Base-by-base conservation (phyloP, 345 rosid genomes). In the Geranium rotundifolium region DNA sequence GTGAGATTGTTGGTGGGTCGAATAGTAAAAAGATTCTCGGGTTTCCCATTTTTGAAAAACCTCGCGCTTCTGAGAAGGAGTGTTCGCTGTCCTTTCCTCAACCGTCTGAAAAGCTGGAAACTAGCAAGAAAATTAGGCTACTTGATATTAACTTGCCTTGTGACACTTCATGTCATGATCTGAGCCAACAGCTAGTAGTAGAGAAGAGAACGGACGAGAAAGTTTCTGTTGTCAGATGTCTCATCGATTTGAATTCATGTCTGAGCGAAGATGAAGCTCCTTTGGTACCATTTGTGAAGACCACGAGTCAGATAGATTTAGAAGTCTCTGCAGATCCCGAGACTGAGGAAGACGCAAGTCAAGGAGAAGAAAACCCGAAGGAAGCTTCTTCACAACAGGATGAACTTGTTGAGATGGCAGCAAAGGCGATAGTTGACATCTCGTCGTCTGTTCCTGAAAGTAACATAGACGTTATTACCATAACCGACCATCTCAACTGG, bases 111-210 rank as follows among this genome's bases (percentile, higher is more conserved):
- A 72, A 62, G 71, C 61, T 62, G 13, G 87, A 71, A 67, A 74
- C 76, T 67, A 76, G 61, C 49, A 70, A 65, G 71, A 82, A 71
- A 76, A 71, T 34, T 63, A 69, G 72, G 72, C 56, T 78, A 19
- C 70, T 87, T 58, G 95, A 90, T 77, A 93, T 88, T 65, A 93
- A 90, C 81, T 69, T 84, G 77, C 99, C 99, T 41, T 87, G 80
- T 73, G 91, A 86, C 66, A 72, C 69, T 20, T 70, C 73, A 12
- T 69, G 69, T 80, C 67, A 80, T 57, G 85, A 82, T 68, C 73
- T 72, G 57, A 79, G 19, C 4, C 85, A 81, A 71, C 63, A 54
- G 27, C 37, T 31, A 23, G 67, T 64, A 4, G 12, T 68, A 20
- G 76, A 77, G 67, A 79, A 77, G 63, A 80, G 70, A 72, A 64